Evolutionary conservation across 2,329 filamentous ascomycete genomes (phyloP).

Genomic region (Alternaria burnsii): DNA sequence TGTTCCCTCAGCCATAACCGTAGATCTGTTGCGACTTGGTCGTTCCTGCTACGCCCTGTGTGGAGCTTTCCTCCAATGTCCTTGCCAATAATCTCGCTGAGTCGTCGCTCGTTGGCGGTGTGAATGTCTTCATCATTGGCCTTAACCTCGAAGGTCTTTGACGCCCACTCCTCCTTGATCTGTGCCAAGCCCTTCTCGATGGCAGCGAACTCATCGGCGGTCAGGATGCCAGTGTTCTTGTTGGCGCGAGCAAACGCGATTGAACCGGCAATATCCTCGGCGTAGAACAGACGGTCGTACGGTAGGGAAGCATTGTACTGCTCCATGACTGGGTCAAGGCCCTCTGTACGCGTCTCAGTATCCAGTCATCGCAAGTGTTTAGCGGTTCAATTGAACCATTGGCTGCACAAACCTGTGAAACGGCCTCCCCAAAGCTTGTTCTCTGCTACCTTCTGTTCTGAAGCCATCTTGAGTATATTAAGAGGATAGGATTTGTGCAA

Average conservation of each 20-base stretch:
- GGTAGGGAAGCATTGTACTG: conserved; percentile 84
- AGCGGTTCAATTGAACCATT: not conserved
- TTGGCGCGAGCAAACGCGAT: conserved; percentile 87
- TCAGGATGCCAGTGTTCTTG: conserved; percentile 76
- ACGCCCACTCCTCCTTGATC: conserved; percentile 62
- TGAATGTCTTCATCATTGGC: conserved; percentile 64
- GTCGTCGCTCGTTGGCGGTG: conserved; percentile 62
- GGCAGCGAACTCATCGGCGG: conserved; percentile 73
- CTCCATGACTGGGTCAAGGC: conserved; percentile 84
- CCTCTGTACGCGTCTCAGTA: conserved; percentile 62
- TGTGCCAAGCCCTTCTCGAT: conserved; percentile 76
- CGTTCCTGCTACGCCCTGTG: conserved; percentile 85
- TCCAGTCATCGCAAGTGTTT: conserved; percentile 5
- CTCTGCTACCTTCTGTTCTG: conserved; percentile 48
- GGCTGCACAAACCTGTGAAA: conserved; percentile 27
- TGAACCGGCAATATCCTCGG: conserved; percentile 80
- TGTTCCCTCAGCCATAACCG: conserved; percentile 84
- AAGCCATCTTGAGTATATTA: conserved; percentile 35
- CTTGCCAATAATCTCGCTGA: conserved; percentile 85
- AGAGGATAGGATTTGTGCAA: conserved; percentile 1
- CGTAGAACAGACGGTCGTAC: conserved; percentile 80
- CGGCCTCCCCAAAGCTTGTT: conserved; percentile 53
- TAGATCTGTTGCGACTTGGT: conserved; percentile 92
- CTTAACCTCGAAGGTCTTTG: conserved; percentile 57
- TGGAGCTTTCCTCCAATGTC: conserved; percentile 88